A percentile compares a stretch with the other conserved stretches of the same genome.
phyloP scores from a whole-genome alignment of 768 basidiomycete genomes.

The Suillus subalutaceus region DNA sequence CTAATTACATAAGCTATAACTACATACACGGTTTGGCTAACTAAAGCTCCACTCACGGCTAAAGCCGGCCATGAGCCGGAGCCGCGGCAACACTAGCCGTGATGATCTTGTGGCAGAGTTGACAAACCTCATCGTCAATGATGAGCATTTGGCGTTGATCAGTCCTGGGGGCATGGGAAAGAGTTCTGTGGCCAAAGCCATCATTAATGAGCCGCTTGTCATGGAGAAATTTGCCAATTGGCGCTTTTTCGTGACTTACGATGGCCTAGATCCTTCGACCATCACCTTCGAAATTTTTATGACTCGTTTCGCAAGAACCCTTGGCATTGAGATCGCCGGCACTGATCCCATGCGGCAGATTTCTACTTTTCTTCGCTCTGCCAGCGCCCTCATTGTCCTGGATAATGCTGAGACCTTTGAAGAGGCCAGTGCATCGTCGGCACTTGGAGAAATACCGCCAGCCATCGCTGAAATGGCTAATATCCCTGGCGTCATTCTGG shows the following conservation, averaged over 20 bases:
- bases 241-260: neutral
- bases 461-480: neutral
- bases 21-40: too few species aligned
- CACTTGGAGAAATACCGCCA: neutral
- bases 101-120: neutral
- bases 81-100: too few species aligned
- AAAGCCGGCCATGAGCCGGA: too few species aligned
- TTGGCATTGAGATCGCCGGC: neutral
- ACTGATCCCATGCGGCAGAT: neutral
- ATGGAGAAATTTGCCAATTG: neutral
- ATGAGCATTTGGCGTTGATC: neutral
- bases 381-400: neutral
- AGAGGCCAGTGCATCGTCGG: neutral
- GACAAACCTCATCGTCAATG: neutral
- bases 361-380: neutral
- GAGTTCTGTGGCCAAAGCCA: conserved; percentile 3
- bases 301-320: neutral
- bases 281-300: conserved; percentile 4
- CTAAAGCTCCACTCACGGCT: too few species aligned
- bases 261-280: neutral
- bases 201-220: neutral
- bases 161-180: conserved; percentile 8
- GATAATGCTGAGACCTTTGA: conserved; percentile 4
- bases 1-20: too few species aligned
- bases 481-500: conserved; percentile 3